Conservation (phyloP, 2,329 filamentous ascomycete species). For the Mariannaea elegans region DNA sequence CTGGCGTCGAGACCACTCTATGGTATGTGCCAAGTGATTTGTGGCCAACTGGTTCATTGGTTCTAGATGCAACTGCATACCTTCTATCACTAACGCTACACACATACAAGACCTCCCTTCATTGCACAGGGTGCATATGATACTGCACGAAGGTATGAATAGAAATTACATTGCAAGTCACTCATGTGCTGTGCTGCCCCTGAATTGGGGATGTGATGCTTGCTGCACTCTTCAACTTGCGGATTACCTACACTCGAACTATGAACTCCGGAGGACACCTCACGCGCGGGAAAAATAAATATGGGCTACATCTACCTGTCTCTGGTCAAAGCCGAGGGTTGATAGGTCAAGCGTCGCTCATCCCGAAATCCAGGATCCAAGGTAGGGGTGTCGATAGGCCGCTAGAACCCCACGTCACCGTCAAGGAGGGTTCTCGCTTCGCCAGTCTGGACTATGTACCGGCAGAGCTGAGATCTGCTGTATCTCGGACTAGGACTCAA, state of each 20-base stretch:
- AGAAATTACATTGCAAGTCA: conserved; percentile 14
- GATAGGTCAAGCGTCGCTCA: conserved; percentile 6
- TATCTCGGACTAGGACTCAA: conserved; percentile 24
- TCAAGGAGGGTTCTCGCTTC: conserved; percentile 5
- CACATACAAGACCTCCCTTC: conserved; percentile 2
- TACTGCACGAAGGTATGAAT: conserved; percentile 14
- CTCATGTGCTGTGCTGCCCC: conserved; percentile 1
- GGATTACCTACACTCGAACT: no score
- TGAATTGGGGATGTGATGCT: conserved; percentile 26
- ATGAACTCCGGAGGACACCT: no score
- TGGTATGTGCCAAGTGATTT: conserved; percentile 8
- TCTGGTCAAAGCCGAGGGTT: background rate
- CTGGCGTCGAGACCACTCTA: background rate
- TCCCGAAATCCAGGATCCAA: background rate
- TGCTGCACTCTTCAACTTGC: conserved; percentile 5
- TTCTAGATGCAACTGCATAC: conserved; percentile 11
- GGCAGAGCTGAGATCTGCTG: conserved; percentile 10
- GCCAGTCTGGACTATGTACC: background rate
- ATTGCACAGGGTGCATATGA: conserved; percentile 9
- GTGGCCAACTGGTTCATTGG: conserved; percentile 12
- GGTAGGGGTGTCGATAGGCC: background rate
- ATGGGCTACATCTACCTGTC: background rate
- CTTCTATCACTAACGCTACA: background rate
- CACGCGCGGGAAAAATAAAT: background rate
- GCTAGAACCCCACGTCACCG: conserved; percentile 14